phyloP scores from a whole-genome alignment of 2,329 filamentous ascomycete genomes.

The Colletotrichum paranaense region DNA sequence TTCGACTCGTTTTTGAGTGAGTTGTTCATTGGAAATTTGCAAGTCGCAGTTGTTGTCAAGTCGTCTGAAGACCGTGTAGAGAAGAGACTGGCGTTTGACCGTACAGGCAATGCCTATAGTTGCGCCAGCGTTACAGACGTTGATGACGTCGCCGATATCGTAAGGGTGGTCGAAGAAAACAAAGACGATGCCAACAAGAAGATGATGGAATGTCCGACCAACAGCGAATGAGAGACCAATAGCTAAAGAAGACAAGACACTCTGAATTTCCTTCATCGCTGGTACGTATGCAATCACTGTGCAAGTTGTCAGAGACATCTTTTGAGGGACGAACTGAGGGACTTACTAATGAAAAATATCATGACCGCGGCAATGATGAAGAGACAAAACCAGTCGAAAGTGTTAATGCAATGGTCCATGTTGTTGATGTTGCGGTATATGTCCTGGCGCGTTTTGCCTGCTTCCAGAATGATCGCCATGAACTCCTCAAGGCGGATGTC shows the following conservation, averaged over 20 bases:
- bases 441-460: conserved; percentile 40
- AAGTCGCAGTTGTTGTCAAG: conserved; percentile 44
- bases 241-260: conserved; percentile 40
- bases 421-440: conserved; percentile 43
- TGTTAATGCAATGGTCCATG: conserved; percentile 45
- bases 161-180: conserved; percentile 82
- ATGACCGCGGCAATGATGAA: conserved; percentile 39
- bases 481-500: conserved; percentile 45
- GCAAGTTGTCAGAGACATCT: not conserved
- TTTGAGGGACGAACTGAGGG: too few species aligned
- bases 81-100: conserved; percentile 46
- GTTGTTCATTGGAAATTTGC: conserved; percentile 68
- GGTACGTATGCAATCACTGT: conserved; percentile 36
- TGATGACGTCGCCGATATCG: conserved; percentile 77
- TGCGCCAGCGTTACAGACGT: conserved; percentile 60
- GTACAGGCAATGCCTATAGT: conserved; percentile 34
- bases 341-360: conserved; percentile 41
- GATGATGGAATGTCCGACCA: conserved; percentile 77
- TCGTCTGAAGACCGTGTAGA: conserved; percentile 48
- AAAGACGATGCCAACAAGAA: conserved; percentile 76
- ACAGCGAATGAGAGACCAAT: conserved; percentile 77
- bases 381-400: conserved; percentile 44
- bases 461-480: conserved; percentile 41
- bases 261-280: conserved; percentile 43
- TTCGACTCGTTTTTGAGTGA: conserved; percentile 77